Evolutionary conservation across 306 rosid genomes (phyloP).

Genomic region (Astragalus membranaceus): DNA sequence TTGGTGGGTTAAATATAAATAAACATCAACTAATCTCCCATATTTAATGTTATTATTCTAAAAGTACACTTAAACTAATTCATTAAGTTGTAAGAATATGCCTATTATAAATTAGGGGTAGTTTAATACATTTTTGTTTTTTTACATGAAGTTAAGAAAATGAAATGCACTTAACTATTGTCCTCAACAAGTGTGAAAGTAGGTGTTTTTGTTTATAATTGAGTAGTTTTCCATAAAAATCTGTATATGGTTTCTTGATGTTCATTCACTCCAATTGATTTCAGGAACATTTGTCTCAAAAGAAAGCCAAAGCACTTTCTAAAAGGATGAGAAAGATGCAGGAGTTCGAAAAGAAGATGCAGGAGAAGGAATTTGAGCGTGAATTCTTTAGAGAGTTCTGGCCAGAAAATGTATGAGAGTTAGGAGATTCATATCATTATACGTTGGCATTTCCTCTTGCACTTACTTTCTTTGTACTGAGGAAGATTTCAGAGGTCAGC

Average conservation of each 20-base stretch:
- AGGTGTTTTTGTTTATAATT: too few relatives aligned
- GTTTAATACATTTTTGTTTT: too few relatives aligned
- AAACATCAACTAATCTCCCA: too few relatives aligned
- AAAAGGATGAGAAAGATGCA: slow-evolving; percentile 64
- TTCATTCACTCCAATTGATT: not conserved
- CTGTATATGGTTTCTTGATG: not conserved
- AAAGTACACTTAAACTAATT: too few relatives aligned
- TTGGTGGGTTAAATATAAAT: too few relatives aligned
- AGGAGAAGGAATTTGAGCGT: slow-evolving; percentile 81
- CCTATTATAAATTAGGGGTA: too few relatives aligned
- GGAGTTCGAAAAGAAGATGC: slow-evolving; percentile 53
- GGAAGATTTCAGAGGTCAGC: slow-evolving; percentile 16
- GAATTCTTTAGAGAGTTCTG: slow-evolving; percentile 80
- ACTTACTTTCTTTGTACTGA: not conserved
- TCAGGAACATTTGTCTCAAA: slow-evolving; percentile 42
- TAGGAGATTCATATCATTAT: not conserved
- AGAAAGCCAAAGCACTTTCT: slow-evolving; percentile 50
- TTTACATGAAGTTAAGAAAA: too few relatives aligned
- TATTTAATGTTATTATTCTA: too few relatives aligned
- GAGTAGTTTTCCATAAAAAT: too few relatives aligned
- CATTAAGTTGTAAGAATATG: too few relatives aligned
- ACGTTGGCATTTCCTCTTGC: slow-evolving; percentile 8
- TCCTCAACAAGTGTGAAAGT: too few relatives aligned
- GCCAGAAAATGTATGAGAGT: slow-evolving; percentile 66
- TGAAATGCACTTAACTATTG: too few relatives aligned